Evolutionary conservation across 768 basidiomycete species (phyloP).

Genomic region (Phallus indusiatus): DNA sequence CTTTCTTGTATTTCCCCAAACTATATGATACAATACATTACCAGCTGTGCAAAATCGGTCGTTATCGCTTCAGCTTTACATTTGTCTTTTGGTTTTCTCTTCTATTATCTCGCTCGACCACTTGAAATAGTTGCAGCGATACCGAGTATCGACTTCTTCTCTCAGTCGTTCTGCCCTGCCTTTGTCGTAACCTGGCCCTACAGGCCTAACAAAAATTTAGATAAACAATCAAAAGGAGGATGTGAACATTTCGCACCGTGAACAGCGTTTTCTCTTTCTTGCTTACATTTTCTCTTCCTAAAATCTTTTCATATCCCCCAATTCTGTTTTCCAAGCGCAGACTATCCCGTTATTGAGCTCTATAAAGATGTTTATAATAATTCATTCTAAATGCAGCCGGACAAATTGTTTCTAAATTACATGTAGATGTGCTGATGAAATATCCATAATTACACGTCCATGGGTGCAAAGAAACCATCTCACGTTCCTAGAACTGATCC

Average conservation of each 20-base stretch:
- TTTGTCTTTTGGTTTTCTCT: constrained; percentile 25
- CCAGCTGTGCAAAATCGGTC: neutral
- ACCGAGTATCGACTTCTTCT: constrained; percentile 70
- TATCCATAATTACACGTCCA: too few species aligned
- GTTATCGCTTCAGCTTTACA: neutral
- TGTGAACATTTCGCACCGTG: constrained; percentile 41
- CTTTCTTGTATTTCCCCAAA: too few species aligned
- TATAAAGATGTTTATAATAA: too few species aligned
- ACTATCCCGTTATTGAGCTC: too few species aligned
- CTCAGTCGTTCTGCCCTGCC: constrained; percentile 59
- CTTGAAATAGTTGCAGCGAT: constrained; percentile 75
- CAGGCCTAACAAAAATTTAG: constrained; percentile 45
- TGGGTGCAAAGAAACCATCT: too few species aligned
- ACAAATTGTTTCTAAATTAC: too few species aligned
- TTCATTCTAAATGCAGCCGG: too few species aligned
- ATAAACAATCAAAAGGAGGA: neutral
- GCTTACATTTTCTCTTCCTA: too few species aligned
- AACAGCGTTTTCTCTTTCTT: too few species aligned
- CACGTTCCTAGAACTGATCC: neutral
- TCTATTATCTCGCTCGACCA: constrained; percentile 72
- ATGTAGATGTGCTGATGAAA: too few species aligned
- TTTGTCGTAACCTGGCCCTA: constrained; percentile 84
- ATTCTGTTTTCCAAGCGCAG: too few species aligned
- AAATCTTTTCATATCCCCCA: too few species aligned
- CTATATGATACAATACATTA: neutral